phyloP scores from a whole-genome alignment of 305 asterid species.

The Monarda citriodora region DNA sequence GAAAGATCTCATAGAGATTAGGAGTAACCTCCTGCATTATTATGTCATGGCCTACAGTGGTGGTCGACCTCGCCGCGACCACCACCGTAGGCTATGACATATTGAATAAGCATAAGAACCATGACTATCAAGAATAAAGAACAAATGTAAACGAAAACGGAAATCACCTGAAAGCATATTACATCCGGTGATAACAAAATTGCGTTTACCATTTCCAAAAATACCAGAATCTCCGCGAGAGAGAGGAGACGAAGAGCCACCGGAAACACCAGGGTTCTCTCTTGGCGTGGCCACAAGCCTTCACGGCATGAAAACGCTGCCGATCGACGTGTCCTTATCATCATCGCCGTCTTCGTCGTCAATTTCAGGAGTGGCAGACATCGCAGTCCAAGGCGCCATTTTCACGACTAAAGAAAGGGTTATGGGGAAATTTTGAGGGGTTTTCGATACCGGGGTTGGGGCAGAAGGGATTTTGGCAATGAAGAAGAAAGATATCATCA shows the following conservation, averaged over 20 bases:
- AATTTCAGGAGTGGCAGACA: constrained; percentile 67
- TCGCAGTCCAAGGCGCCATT: constrained; percentile 88
- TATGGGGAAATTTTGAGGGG: constrained; percentile 21
- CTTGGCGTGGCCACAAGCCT: constrained; percentile 29
- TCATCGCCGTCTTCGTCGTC: constrained; percentile 51
- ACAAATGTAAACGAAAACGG: not conserved
- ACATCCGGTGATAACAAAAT: constrained; percentile 85
- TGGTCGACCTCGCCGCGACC: no score
- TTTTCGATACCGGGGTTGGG: constrained; percentile 13
- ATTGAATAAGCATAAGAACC: constrained; percentile 5
- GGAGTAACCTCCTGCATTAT: constrained; percentile 94
- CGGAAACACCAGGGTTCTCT: constrained; percentile 17
- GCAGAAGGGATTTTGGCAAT: constrained; percentile 5
- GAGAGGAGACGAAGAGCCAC: constrained; percentile 10
- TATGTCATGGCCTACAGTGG: no score
- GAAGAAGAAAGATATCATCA: constrained; percentile 19
- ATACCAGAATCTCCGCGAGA: constrained; percentile 11
- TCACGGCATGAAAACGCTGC: constrained; percentile 82
- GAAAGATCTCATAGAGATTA: constrained; percentile 57
- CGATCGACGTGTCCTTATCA: constrained; percentile 48
- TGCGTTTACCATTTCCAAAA: constrained; percentile 14
- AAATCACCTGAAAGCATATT: constrained; percentile 85
- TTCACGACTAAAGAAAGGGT: constrained; percentile 22
- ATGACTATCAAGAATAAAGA: not conserved
- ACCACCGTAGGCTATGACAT: no score